Base-by-base conservation (phyloP, 2,329 filamentous ascomycete genomes). In the Arthrobotrys conoides region DNA sequence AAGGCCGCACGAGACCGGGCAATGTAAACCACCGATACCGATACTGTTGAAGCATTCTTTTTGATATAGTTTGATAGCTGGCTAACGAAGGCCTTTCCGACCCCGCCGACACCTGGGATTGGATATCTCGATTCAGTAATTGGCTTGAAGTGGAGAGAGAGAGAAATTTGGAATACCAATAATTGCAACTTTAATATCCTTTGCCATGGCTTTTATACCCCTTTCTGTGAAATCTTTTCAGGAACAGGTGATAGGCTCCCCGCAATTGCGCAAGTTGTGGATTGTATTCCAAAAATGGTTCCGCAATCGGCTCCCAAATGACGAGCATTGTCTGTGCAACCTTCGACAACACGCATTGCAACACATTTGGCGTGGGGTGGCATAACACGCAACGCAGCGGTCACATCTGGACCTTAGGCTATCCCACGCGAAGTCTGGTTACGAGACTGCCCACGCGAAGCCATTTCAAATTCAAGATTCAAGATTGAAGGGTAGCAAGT, bases 31-130 rank as follows among this genome's bases (percentile, higher is more conserved):
- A 98, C 90, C 73, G 89, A 90, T 76, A 97, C 88, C 84, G 91
- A 90, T 67, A 90, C 90, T 5, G 89, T 88, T 49, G 91, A 89
- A 80, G 91, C 90, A 80, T 88, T 86, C 63, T 89, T 87, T 77
- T 96, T 88, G 78, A 86, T 84, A 80, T 91, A 82, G 61, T 75
- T 59, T 27, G 75, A 87, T 75, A 98, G 90, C 85, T 98, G 96
- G 81, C 88, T 87, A 80, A 98, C 89, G 87, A 98, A 97, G 86
- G 90, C 90, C 85, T 94, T 94, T 83, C 96, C 96, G 80, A 98
- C 96, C 81, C 95, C 95, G 82, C 96, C 96, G 82, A 92, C 92
- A 83, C 96, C 94, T 96, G 22, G 51, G 65, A 67, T 59, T 27
- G 57, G 38, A 72, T 57, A 72, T 57, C 69, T 59, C 14, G 38